Base-by-base conservation (phyloP, 1,284 basidiomycete species). In the Somion occarium region DNA sequence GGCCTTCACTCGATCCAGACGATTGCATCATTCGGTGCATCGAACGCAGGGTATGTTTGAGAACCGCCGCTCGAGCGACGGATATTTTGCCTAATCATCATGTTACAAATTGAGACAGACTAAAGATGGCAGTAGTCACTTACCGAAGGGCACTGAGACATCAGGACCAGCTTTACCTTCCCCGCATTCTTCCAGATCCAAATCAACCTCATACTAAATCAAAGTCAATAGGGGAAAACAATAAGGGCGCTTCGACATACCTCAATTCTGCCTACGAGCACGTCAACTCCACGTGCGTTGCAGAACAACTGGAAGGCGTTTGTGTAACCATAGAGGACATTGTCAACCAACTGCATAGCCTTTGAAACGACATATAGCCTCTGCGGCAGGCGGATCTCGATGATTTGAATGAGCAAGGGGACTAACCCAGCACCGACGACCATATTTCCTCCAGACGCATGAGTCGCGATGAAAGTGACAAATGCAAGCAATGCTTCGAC, bases 11-110 rank as follows among this genome's bases (percentile, higher is more conserved):
- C 2, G 93, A 94, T 3, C 96, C 94, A 0, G 93, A 89, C 0
- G 91, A 88, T 63, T 93, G 91, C 91, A 99, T 97, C 83, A 99
- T 93, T 39, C 95, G 87, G 63, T 96, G 91, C 70, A 97, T 85
- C 0, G 94, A 93, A 42, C 97, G 87, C 42, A 99, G 71, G n/a
- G 93, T 81, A 57, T 94, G 87, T 68, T 97, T 97, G 56, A 99
- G 74, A 12, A 92, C 77, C 38, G 86, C 83, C 15, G 82, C 78
- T 5, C 86, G 80, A 24, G 82, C 72, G 41, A 88, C 78, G 1
- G 86, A 83, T 38, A 91, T 67, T 60, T 83, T 78, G 44, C 76
- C 83, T 86, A 34, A 3, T 13, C 41, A 49, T 30, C 5, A 3
- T 41, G 15, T 19, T 48, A 42, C 39, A 49, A 5, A 49, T 45